Evolutionary conservation across 495 filamentous ascomycete genomes (phyloP).

Genomic region (Neurospora tetraspora): DNA sequence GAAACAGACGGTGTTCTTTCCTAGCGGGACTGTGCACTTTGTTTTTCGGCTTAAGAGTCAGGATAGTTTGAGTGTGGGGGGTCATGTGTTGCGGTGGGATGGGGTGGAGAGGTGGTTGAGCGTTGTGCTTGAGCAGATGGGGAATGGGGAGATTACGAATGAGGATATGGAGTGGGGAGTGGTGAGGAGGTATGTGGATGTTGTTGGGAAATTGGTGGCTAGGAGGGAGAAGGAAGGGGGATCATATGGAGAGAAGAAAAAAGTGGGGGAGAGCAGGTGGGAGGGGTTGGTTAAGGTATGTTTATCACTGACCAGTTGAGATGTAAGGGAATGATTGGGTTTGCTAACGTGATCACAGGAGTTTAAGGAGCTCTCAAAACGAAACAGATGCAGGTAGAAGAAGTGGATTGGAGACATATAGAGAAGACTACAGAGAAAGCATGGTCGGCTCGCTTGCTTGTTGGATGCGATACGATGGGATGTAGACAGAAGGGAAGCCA

Average conservation of each 20-base stretch:
- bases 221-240: background rate
- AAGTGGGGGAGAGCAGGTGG: background rate
- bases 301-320: background rate
- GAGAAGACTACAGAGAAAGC: background rate
- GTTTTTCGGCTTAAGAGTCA: background rate
- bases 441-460: background rate
- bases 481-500: background rate
- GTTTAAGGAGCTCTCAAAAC: background rate
- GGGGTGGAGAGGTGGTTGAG: background rate
- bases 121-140: background rate
- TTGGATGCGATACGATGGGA: background rate
- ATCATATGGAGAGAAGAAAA: background rate
- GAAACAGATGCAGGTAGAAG: background rate
- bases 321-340: background rate
- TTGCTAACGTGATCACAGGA: background rate
- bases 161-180: background rate
- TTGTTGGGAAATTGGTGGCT: background rate
- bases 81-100: background rate
- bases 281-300: background rate
- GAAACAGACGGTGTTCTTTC: background rate
- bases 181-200: background rate
- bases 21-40: background rate
- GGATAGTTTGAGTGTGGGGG: background rate
- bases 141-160: background rate
- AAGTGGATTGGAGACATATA: background rate